Base-by-base conservation (phyloP, 495 filamentous ascomycete genomes). In the Parathielavia hyrcaniae region DNA sequence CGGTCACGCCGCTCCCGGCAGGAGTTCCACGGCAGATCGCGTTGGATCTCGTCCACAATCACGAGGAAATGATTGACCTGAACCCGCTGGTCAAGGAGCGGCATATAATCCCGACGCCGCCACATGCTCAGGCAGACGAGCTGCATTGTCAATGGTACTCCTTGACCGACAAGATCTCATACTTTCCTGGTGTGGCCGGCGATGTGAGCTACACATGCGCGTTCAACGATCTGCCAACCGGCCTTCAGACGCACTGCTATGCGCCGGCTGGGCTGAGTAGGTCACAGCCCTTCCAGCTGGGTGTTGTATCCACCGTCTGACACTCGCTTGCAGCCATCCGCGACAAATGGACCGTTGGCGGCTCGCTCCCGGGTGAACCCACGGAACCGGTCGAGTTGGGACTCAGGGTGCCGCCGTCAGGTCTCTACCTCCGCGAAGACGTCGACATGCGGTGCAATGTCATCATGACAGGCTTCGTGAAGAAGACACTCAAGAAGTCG, bases 31-130 rank as follows among this genome's bases (percentile, higher is more conserved):
- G 87, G 35, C 75, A 85, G 61, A 79, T 79, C 13, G 88, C 88
- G 26, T 65, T 90, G 58, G 75, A 81, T 26, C 85, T 85, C 20
- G 79, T 91, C 7, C 86, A 89, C 69, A 79, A 82, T 64, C 87
- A 90, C 66, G 69, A 75, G 41, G 83, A 83, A 57, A 91, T 93
- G 81, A 91, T 91, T 63, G 84, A 88, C 44, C 75, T 91, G 26
- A 93, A 91, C 68, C 89, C 89, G 0, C 78, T 91, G 8, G 87
- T 93, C 50, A 80, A 85, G 46, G 80, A 85, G 39, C 80, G 86
- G 41, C 78, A 84, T 55, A 77, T 77, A 0, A 85, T 85, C 68
- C 76, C 76, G 22, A 75, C 86, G 0, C 88, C 87, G 0, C 64
- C 73, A 13, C 76, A 84, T 65, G 83, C 86, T 8, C 63, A 74